Conservation (phyloP, 805 yeast species). For the Starmerella apis region DNA sequence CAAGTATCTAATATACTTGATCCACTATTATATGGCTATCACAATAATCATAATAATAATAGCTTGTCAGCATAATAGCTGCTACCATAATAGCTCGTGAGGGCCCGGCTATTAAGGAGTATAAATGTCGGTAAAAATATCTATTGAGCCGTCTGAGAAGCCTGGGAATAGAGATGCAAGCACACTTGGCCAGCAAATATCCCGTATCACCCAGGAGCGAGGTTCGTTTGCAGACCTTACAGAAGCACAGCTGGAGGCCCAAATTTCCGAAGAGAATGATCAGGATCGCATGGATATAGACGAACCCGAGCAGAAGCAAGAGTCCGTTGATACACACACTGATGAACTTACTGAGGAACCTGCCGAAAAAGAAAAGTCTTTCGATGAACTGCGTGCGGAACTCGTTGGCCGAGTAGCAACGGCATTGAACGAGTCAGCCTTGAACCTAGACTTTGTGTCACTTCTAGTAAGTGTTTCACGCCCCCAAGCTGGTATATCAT, state of each 20-base stretch:
- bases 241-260: slow-evolving; percentile 39
- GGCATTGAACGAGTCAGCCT: slow-evolving; percentile 80
- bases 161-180: slow-evolving; percentile 2
- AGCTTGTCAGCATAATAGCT: too few relatives aligned
- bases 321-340: not conserved
- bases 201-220: slow-evolving; percentile 48
- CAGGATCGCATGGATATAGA: slow-evolving; percentile 14
- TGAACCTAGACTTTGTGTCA: slow-evolving; percentile 80
- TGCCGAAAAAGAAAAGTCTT: slow-evolving; percentile 7
- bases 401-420: slow-evolving; percentile 31
- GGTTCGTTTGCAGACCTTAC: slow-evolving; percentile 50
- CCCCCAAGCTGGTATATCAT: slow-evolving; percentile 76
- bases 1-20: too few relatives aligned
- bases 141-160: slow-evolving; percentile 24
- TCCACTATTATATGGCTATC: too few relatives aligned
- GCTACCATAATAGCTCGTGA: too few relatives aligned
- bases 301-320: not conserved
- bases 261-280: not conserved
- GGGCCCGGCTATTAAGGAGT: too few relatives aligned
- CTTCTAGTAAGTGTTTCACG: slow-evolving; percentile 66
- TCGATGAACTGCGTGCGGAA: slow-evolving; percentile 26
- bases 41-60: too few relatives aligned
- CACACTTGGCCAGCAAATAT: slow-evolving; percentile 37
- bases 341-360: not conserved
- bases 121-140: slow-evolving; percentile 12